Percentiles rank a stretch among this genome's conserved stretches.
These are phyloP conservation scores for Clitoria ternatea DNA, from an alignment of 306 rosid species.

Conservation along the genomic window DNA sequence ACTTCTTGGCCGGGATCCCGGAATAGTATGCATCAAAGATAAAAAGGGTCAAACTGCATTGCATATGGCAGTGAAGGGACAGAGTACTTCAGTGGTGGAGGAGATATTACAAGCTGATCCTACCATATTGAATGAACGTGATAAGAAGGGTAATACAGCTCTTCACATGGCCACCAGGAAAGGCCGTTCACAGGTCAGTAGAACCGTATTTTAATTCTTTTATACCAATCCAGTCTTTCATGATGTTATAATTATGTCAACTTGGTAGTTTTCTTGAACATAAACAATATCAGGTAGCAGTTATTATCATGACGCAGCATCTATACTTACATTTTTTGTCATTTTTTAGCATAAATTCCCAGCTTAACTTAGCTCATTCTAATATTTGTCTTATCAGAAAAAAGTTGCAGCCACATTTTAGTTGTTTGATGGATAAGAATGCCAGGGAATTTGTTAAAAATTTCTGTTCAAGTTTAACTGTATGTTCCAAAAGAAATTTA, in stretches of 20 bases:
- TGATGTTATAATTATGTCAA: neutral
- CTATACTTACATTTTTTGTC: neutral
- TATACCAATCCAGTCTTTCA: conserved; percentile 4
- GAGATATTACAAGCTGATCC: conserved; percentile 62
- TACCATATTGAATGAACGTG: conserved; percentile 61
- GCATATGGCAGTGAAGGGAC: conserved; percentile 96
- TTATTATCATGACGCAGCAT: neutral
- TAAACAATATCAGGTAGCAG: neutral
- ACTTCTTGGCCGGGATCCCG: conserved; percentile 56
- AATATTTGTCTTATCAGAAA: neutral
- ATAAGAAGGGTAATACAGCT: conserved; percentile 91
- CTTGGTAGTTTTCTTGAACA: neutral
- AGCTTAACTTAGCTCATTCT: neutral
- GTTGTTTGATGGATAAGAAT: neutral
- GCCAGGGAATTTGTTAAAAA: neutral
- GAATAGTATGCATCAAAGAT: conserved; percentile 70
- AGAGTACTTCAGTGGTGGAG: conserved; percentile 53
- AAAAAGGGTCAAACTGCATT: conserved; percentile 91
- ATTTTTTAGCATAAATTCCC: neutral
- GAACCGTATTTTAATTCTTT: neutral
- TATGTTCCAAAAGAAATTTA: neutral
- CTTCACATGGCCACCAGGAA: conserved; percentile 91
- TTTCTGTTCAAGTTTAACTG: neutral
- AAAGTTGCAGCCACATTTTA: neutral
- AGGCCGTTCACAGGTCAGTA: conserved; percentile 70